Evolutionary conservation across 768 basidiomycete genomes (phyloP), one percentile per base, ranked within the genome.

Genomic region (Psilocybe cubensis): DNA sequence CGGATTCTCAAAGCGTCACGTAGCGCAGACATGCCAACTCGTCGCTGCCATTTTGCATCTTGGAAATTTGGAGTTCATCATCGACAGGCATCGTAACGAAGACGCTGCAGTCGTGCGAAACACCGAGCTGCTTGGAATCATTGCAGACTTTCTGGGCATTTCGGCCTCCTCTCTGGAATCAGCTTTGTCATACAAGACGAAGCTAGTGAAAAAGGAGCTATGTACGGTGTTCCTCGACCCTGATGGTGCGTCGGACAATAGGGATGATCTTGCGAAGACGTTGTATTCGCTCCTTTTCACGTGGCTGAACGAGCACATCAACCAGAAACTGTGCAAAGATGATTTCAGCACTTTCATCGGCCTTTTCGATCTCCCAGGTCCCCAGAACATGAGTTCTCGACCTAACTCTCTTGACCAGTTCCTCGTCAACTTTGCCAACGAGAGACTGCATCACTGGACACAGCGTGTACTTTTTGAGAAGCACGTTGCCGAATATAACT

Each of bases 261-360:
- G 96, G 43, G 96, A 98, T 67, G 94, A 96, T 70, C 87, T 99
- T 33, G 93, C 96, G 18, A 90, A 94, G 70, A 91, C 92, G 0
- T 82, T 98, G 0, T 98, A 98, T 70, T 94, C 94, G 3, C 83
- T 99, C 2, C 83, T 98, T 18, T 98, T 98, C 66, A 87, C 93
- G 2, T 98, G 96, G 96, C 74, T 98, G 57, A 96, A 96, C 70
- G 97, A 98, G 68, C 85, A 93, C 68, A 89, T 98, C 78, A 98
- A 98, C 70, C 91, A 97, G 64, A 91, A 91, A 38, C 85, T 99
- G 14, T 97, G 95, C 77, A 86, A 88, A 21, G 96, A 98, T 35
- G 94, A 97, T 68, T 99, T 94, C 61, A 79, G 83, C 3, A 92
- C 91, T 2, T 97, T 96, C 75, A 89, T 98, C 62, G 93, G 94